Evolutionary conservation across 1,284 basidiomycete species (phyloP).

Genomic region (Lentinus polychrous): DNA sequence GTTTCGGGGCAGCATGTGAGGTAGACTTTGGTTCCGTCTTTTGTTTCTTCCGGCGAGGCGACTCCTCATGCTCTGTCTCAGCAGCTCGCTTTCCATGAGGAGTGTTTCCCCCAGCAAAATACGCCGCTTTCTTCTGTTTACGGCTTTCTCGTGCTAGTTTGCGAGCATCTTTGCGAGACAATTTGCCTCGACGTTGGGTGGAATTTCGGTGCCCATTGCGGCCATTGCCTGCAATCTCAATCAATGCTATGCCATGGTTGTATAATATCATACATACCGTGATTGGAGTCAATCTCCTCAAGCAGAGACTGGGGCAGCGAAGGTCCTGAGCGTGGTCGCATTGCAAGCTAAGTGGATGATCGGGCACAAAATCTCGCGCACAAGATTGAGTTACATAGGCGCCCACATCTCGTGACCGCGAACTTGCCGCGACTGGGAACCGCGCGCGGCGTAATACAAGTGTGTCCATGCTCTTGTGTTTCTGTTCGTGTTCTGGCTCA

Average conservation of each 20-base stretch:
- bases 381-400: too few species aligned
- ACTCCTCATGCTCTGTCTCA: conserved; percentile 34
- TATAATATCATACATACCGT: conserved; percentile 1
- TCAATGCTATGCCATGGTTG: neutral
- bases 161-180: conserved; percentile 55
- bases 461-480: too few species aligned
- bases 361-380: too few species aligned
- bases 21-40: conserved; percentile 15
- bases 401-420: too few species aligned
- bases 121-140: conserved; percentile 55
- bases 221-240: neutral
- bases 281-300: conserved; percentile 22
- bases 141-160: conserved; percentile 51
- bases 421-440: too few species aligned
- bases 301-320: conserved; percentile 26
- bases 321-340: conserved; percentile 18
- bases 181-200: conserved; percentile 18
- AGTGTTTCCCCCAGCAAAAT: conserved; percentile 32
- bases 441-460: too few species aligned
- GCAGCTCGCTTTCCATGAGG: conserved; percentile 27
- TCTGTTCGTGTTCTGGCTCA: too few species aligned
- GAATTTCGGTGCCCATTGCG: conserved; percentile 4
- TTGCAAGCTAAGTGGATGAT: conserved; percentile 3
- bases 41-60: conserved; percentile 39
- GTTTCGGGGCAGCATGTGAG: neutral